Evolutionary conservation across 345 rosid genomes (phyloP), one percentile per base, ranked within the genome.

Genomic region (Alliaria petiolata): DNA sequence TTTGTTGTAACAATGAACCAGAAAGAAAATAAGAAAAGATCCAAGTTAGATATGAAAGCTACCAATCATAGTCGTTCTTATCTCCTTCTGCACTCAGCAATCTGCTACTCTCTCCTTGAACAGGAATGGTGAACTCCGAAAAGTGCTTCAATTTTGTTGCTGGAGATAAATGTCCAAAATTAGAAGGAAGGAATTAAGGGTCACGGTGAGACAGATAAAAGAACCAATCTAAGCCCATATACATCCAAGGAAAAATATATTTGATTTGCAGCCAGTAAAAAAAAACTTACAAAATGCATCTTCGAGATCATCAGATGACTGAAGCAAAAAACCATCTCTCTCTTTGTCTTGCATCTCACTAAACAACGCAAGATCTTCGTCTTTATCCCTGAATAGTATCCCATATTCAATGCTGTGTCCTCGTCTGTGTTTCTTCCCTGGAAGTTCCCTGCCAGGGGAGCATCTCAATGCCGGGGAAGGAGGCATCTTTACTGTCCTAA

Each of bases 51-150:
- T 15, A 17, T 20, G 67, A 58, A 79, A 79, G 75, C 10, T 75
- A 95, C 99, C 99, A 95, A 47, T 95, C 99, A 80, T 95, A 95
- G 79, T 95, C 99, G 75, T 91, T 91, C 79, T 95, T 95, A 65
- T 89, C 97, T 71, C 84, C 96, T 12, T 91, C 99, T 34, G 79
- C 91, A 81, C 78, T 85, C 67, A 91, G 91, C 71, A 91, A 81
- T 68, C 85, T 96, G 45, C 97, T 95, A 58, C 86, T 83, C 86
- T 91, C 90, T 72, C 97, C 99, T 51, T 91, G 87, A 36, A 59
- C 89, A 74, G 96, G 96, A 81, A 89, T 83, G 13, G 89, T 79
- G 64, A 81, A 78, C 78, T 89, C 93, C 8, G 97, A 85, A 80
- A 95, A 89, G 60, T 85, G 85, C 83, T 84, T 86, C 79, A 95